Evolutionary conservation across 2,329 filamentous ascomycete genomes (phyloP).

Genomic region (Cordyceps farinosa): DNA sequence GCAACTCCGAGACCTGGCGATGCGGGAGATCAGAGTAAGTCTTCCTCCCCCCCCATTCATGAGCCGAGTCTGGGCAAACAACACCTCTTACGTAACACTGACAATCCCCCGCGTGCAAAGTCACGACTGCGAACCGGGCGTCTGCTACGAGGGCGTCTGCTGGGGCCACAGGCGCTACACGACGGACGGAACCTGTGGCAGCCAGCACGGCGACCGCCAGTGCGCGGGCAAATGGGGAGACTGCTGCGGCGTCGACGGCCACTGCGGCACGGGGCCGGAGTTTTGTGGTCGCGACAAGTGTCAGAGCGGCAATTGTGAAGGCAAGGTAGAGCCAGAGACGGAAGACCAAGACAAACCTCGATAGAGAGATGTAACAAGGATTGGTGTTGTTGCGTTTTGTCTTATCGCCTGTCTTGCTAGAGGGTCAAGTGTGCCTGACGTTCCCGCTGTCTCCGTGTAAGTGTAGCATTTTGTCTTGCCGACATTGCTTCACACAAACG

Average conservation of each 20-base stretch:
- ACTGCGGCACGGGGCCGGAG: conserved; percentile 25
- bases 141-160: conserved; percentile 33
- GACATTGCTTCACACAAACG: no score
- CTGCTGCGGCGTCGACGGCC: conserved; percentile 29
- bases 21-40: conserved; percentile 29
- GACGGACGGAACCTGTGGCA: conserved; percentile 34
- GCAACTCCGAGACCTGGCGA: conserved; percentile 31
- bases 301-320: conserved; percentile 24
- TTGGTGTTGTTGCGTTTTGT: no score
- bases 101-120: conserved; percentile 18
- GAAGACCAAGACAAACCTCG: neutral
- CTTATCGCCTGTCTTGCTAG: no score
- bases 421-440: no score
- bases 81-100: no score
- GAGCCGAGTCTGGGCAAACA: no score
- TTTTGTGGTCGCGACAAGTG: conserved; percentile 24
- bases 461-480: no score
- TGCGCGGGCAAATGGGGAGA: conserved; percentile 33
- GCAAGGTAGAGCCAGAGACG: neutral
- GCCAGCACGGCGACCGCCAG: conserved; percentile 25
- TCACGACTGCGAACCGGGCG: conserved; percentile 30
- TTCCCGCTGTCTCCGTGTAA: no score
- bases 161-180: conserved; percentile 28
- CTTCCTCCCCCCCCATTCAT: no score
- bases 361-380: no score